phyloP scores from a whole-genome alignment of 805 yeast species.

The Jamesozyma gamospora region DNA sequence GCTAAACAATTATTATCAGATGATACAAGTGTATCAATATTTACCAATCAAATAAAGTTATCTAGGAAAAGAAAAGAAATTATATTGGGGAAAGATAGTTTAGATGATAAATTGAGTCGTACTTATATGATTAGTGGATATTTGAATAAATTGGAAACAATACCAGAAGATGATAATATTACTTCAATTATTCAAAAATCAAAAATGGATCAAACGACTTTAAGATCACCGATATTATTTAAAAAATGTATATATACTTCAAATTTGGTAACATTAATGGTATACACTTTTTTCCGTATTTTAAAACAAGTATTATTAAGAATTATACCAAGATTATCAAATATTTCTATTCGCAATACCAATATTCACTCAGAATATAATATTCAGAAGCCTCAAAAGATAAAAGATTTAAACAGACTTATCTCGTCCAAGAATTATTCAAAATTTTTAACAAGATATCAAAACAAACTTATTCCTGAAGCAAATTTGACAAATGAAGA shows the following conservation, averaged over 20 bases:
- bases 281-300: background rate
- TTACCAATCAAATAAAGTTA: too few species aligned
- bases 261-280: background rate
- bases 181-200: too few species aligned
- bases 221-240: background rate
- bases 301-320: background rate
- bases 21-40: background rate
- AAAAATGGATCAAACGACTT: too few species aligned
- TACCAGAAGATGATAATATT: constrained; percentile 8
- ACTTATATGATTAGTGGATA: constrained; percentile 19
- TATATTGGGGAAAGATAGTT: too few species aligned
- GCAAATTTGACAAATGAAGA: constrained; percentile 11
- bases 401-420: constrained; percentile 13
- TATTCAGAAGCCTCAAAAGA: background rate
- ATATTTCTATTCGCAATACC: background rate
- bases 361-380: too few species aligned
- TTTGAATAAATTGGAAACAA: constrained; percentile 10
- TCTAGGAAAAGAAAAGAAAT: too few species aligned
- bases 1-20: background rate
- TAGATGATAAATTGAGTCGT: background rate
- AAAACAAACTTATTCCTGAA: background rate
- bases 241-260: background rate
- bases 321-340: background rate
- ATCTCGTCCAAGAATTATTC: constrained; percentile 22
- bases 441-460: constrained; percentile 11